These are phyloP conservation scores for Wickerhamiella spandovensis DNA, from an alignment of 805 yeast species.

Conservation along the genomic window DNA sequence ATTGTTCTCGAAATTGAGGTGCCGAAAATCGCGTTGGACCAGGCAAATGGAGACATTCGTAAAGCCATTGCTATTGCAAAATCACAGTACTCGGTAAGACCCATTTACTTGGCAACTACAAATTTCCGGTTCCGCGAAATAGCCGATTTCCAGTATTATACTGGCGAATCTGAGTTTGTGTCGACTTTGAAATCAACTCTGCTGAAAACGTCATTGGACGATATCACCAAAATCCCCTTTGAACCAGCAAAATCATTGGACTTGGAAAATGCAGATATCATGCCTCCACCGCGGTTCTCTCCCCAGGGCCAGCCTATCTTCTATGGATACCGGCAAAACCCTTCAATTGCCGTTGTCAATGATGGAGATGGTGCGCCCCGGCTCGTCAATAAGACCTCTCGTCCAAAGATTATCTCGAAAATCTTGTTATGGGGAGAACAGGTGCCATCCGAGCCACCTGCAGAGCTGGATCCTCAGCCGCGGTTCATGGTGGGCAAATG, in stretches of 20 bases:
- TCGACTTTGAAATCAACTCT: slow-evolving; percentile 30
- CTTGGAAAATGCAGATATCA: slow-evolving; percentile 41
- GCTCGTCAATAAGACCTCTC: slow-evolving; percentile 22
- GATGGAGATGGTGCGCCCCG: slow-evolving; percentile 33
- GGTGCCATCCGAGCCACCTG: slow-evolving; percentile 21
- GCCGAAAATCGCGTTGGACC: slow-evolving; percentile 19
- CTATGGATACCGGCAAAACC: slow-evolving; percentile 66
- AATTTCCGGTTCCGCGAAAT: slow-evolving; percentile 70
- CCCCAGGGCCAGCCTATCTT: slow-evolving; percentile 62
- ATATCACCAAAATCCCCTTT: slow-evolving; percentile 29
- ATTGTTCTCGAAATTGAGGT: slow-evolving; percentile 24
- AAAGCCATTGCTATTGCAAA: slow-evolving; percentile 53
- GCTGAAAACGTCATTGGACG: slow-evolving; percentile 29
- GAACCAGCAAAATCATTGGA: slow-evolving; percentile 12
- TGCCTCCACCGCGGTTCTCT: slow-evolving; percentile 81
- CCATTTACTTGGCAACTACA: slow-evolving; percentile 53
- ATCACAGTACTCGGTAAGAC: slow-evolving; percentile 36
- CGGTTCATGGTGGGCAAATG: slow-evolving; percentile 27
- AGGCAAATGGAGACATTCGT: slow-evolving; percentile 30
- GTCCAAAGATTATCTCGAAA: slow-evolving; percentile 23
- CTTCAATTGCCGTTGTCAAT: slow-evolving; percentile 39
- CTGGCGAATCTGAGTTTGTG: slow-evolving; percentile 42
- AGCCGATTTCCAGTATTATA: slow-evolving; percentile 72
- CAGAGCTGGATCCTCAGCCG: slow-evolving; percentile 32
- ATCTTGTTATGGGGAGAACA: slow-evolving; percentile 25